Evolutionary conservation across 192 early-diverging fungal genomes (phyloP).

Genomic region (Coemansia sp.): DNA sequence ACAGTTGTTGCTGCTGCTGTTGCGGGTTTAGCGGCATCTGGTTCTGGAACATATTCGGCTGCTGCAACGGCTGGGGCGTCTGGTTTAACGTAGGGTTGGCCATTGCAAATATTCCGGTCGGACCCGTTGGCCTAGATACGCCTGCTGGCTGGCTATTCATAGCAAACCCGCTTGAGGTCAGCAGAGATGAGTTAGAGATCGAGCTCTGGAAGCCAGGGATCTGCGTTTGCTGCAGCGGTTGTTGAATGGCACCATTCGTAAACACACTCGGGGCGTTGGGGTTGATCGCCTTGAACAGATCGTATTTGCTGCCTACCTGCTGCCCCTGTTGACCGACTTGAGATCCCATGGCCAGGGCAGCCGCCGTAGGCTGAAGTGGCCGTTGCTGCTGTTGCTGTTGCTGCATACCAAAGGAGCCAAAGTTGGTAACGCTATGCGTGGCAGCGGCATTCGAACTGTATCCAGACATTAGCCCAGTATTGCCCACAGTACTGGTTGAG

Average conservation of each 20-base stretch:
- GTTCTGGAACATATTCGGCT: conserved; percentile 21
- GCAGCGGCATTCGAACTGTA: conserved; percentile 20
- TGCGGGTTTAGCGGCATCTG: conserved; percentile 17
- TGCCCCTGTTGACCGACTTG: conserved; percentile 1
- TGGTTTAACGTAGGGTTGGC: conserved; percentile 32
- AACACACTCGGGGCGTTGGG: conserved; percentile 44
- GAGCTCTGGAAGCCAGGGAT: conserved; percentile 9
- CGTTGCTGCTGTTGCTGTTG: conserved; percentile 19
- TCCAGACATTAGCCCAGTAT: conserved; percentile 4
- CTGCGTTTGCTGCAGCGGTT: conserved; percentile 20
- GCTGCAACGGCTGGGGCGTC: conserved; percentile 21
- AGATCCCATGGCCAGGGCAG: conserved; percentile 15
- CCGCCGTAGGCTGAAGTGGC: conserved; percentile 10
- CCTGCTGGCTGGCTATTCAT: conserved; percentile 6
- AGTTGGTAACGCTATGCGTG: conserved; percentile 31
- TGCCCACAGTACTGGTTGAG: not conserved
- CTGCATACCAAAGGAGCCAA: conserved; percentile 21
- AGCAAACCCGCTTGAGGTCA: conserved; percentile 10
- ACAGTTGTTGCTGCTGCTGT: conserved; percentile 8
- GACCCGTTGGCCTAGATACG: conserved; percentile 14
- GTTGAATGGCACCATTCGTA: conserved; percentile 5
- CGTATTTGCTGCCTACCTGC: conserved; percentile 29
- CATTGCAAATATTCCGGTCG: conserved; percentile 41
- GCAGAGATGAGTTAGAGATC: conserved; percentile 4
- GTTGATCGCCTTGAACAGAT: conserved; percentile 43